A percentile compares a stretch with the other conserved stretches of the same genome.
These are phyloP conservation scores for Halophytophthora polymorphica DNA, from an alignment of 352 stramenopile genomes.

Conservation along the genomic window DNA sequence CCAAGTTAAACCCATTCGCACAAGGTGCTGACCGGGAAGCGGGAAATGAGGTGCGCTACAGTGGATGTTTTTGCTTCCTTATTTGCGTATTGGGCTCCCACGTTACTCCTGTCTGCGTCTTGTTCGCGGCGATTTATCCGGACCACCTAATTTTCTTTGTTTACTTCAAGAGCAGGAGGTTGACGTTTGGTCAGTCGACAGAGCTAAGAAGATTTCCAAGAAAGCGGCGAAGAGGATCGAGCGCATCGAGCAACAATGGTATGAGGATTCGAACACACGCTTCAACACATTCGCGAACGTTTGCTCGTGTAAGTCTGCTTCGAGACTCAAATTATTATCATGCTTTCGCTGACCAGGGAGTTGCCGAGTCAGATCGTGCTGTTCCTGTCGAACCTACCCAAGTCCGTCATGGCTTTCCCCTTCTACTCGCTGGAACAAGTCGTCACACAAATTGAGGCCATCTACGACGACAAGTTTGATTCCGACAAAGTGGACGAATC, in stretches of 20 bases:
- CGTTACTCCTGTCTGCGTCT: neutral
- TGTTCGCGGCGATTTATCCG: neutral
- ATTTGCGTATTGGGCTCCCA: neutral
- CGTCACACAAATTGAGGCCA: slow-evolving; percentile 54
- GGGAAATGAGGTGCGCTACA: slow-evolving; percentile 16
- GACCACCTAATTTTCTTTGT: neutral
- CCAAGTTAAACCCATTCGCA: slow-evolving; percentile 18
- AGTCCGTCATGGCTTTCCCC: slow-evolving; percentile 63
- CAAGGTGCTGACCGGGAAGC: slow-evolving; percentile 5
- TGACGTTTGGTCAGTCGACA: slow-evolving; percentile 58
- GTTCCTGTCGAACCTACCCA: slow-evolving; percentile 75
- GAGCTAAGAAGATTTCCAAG: slow-evolving; percentile 44
- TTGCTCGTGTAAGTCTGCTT: neutral
- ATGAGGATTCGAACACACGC: no score
- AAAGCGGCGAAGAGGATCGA: slow-evolving; percentile 37
- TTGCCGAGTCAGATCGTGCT: slow-evolving; percentile 42
- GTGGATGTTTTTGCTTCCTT: no score
- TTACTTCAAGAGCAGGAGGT: slow-evolving; percentile 33
- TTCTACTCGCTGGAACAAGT: slow-evolving; percentile 55
- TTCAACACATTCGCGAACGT: neutral
- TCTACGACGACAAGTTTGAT: slow-evolving; percentile 78
- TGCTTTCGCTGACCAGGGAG: slow-evolving; percentile 38
- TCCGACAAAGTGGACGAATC: slow-evolving; percentile 56
- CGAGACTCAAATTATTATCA: neutral
- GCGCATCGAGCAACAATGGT: slow-evolving; percentile 54